phyloP scores from a whole-genome alignment of 176 grass and related monocot genomes.

The Cenchrus americanus region DNA sequence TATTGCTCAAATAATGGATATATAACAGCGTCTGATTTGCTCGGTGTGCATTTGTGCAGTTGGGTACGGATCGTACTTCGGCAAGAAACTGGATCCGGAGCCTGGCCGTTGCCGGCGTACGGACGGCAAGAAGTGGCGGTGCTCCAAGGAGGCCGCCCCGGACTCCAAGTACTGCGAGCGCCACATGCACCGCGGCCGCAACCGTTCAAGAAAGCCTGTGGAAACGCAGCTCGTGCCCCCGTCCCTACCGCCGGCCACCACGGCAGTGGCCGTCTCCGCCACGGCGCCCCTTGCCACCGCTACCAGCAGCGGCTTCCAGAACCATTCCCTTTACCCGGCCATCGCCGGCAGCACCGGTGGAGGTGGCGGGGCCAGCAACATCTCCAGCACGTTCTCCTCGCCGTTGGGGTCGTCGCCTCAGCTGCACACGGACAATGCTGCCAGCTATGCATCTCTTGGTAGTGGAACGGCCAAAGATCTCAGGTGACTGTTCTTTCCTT shows the following conservation, averaged over 20 bases:
- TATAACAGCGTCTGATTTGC: not conserved
- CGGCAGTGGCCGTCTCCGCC: conserved; percentile 1
- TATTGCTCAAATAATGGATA: not conserved
- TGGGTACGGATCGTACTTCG: conserved; percentile 63
- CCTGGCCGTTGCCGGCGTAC: conserved; percentile 90
- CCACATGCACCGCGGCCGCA: conserved; percentile 96
- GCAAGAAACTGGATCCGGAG: conserved; percentile 89
- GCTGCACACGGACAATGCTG: conserved; percentile 51
- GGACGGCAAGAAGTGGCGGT: conserved; percentile 98
- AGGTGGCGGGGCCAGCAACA: conserved; percentile 36
- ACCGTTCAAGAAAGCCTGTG: conserved; percentile 99
- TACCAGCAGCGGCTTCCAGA: conserved; percentile 45
- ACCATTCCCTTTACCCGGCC: conserved; percentile 51
- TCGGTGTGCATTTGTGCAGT: conserved; percentile 40
- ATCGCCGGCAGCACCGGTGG: conserved; percentile 43
- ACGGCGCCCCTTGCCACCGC: conserved; percentile 19
- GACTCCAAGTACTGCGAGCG: conserved; percentile 98
- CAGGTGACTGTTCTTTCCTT: conserved; percentile 50
- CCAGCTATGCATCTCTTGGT: conserved; percentile 39
- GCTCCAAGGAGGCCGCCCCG: conserved; percentile 80
- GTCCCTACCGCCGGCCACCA: conserved; percentile 29
- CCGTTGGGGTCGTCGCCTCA: conserved; percentile 41
- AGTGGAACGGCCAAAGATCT: conserved; percentile 55
- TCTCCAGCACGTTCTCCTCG: conserved; percentile 40
- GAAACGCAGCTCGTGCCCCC: conserved; percentile 75